Conservation (phyloP, 192 early-diverging fungal species). For the Kickxella alabastrina region DNA sequence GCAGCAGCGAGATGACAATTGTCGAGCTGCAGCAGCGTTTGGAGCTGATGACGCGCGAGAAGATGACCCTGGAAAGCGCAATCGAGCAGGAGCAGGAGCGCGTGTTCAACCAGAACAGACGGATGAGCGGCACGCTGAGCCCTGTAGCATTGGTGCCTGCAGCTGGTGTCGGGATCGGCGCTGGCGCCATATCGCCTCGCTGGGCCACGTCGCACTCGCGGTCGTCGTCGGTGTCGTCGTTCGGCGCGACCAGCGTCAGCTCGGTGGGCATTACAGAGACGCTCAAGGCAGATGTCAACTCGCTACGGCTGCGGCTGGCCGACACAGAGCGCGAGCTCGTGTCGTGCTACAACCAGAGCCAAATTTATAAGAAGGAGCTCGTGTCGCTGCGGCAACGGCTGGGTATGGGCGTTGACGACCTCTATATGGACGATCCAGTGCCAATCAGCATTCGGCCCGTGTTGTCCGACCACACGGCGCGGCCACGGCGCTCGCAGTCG, state of each 20-base stretch:
- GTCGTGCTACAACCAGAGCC: slow-evolving; percentile 52
- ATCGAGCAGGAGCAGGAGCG: slow-evolving; percentile 92
- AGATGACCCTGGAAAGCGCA: slow-evolving; percentile 83
- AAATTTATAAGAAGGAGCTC: slow-evolving; percentile 55
- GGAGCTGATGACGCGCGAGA: slow-evolving; percentile 80
- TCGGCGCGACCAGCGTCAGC: slow-evolving; percentile 35
- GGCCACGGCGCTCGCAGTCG: slow-evolving; percentile 50
- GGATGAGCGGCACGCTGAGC: slow-evolving; percentile 77
- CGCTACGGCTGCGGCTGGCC: slow-evolving; percentile 48
- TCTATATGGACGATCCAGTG: slow-evolving; percentile 51
- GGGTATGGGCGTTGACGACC: slow-evolving; percentile 51
- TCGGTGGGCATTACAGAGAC: slow-evolving; percentile 50
- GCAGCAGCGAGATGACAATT: slow-evolving; percentile 32
- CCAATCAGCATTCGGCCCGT: slow-evolving; percentile 34
- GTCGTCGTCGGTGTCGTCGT: slow-evolving; percentile 50
- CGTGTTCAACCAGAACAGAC: slow-evolving; percentile 71
- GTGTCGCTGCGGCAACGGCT: slow-evolving; percentile 49
- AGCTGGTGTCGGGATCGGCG: neutral
- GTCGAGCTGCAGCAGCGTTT: slow-evolving; percentile 62
- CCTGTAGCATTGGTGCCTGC: slow-evolving; percentile 19
- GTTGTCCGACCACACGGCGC: slow-evolving; percentile 28
- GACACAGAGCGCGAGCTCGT: slow-evolving; percentile 51
- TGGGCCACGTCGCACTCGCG: slow-evolving; percentile 46
- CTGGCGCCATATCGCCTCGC: slow-evolving; percentile 39
- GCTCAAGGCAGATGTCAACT: slow-evolving; percentile 51